Percentiles rank a stretch among this genome's conserved stretches.
Evolutionary conservation across 2,329 filamentous ascomycete genomes (phyloP).

Genomic region (Paramyrothecium sp.): DNA sequence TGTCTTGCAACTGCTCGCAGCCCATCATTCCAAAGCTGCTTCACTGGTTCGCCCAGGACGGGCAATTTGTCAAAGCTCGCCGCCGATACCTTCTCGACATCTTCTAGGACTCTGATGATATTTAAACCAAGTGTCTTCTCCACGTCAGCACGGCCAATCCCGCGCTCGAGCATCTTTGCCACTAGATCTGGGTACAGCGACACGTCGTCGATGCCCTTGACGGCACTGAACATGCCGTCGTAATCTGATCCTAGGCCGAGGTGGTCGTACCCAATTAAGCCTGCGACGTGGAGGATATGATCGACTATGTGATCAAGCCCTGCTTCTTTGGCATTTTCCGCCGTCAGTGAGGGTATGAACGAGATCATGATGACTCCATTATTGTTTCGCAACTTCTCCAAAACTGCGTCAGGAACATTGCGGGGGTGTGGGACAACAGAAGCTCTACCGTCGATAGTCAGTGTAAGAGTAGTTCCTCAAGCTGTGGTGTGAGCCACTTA

Average conservation of each 20-base stretch:
- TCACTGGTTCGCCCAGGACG: too few species aligned
- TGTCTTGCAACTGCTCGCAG: too few species aligned
- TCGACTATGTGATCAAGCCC: slow-evolving; percentile 72
- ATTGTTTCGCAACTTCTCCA: slow-evolving; percentile 68
- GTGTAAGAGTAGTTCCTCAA: background rate
- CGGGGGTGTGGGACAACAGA: slow-evolving; percentile 73
- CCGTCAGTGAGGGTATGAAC: slow-evolving; percentile 73
- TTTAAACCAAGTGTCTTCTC: background rate
- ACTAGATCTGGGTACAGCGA: slow-evolving; percentile 63
- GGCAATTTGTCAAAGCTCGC: too few species aligned
- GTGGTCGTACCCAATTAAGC: slow-evolving; percentile 75
- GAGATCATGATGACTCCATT: slow-evolving; percentile 83
- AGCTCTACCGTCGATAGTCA: slow-evolving; percentile 46
- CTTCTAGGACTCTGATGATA: background rate
- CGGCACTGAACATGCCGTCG: slow-evolving; percentile 66
- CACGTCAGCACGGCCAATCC: slow-evolving; percentile 2
- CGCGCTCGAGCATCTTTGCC: slow-evolving; percentile 5
- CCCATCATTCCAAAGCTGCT: too few species aligned
- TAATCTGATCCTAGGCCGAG: slow-evolving; percentile 84
- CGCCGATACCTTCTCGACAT: background rate
- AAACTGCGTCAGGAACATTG: slow-evolving; percentile 79
- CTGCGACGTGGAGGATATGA: slow-evolving; percentile 76
- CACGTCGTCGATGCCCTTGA: slow-evolving; percentile 74
- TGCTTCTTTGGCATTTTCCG: slow-evolving; percentile 55
- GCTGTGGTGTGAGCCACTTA: background rate